Evolutionary conservation across 345 rosid species (phyloP).

Genomic region (Raphanus raphanistrum): DNA sequence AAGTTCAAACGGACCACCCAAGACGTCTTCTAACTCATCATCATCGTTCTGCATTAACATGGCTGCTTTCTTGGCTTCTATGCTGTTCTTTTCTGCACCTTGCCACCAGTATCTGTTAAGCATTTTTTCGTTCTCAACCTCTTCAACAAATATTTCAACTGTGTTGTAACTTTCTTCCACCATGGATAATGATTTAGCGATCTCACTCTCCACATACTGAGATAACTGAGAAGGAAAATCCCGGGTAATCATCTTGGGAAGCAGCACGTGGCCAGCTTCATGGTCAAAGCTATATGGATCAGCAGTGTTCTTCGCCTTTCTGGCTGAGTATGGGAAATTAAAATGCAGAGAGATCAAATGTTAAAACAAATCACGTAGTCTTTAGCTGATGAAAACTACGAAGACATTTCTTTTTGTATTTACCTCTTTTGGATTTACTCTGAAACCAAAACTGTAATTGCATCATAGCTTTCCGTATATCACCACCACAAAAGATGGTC

Average conservation of each 20-base stretch:
- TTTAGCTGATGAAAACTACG: not conserved
- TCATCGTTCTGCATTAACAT: slow-evolving; percentile 64
- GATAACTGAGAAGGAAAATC: slow-evolving; percentile 72
- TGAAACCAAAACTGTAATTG: slow-evolving; percentile 92
- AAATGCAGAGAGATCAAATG: slow-evolving; percentile 2
- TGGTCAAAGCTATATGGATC: slow-evolving; percentile 51
- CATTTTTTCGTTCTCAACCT: slow-evolving; percentile 44
- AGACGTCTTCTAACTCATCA: slow-evolving; percentile 45
- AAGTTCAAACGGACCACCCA: slow-evolving; percentile 33
- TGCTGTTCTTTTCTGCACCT: slow-evolving; percentile 40
- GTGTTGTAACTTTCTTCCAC: slow-evolving; percentile 48
- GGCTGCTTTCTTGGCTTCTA: slow-evolving; percentile 74
- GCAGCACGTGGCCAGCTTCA: slow-evolving; percentile 55
- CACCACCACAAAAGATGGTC: slow-evolving; percentile 55
- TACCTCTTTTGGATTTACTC: slow-evolving; percentile 60
- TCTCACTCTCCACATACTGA: slow-evolving; percentile 75
- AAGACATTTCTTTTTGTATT: not conserved
- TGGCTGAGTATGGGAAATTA: slow-evolving; percentile 43
- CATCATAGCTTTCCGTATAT: slow-evolving; percentile 77
- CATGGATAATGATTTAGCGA: slow-evolving; percentile 43
- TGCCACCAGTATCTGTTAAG: slow-evolving; percentile 37
- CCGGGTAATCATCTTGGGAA: slow-evolving; percentile 70
- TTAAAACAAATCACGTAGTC: slow-evolving; percentile 3
- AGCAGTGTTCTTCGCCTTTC: slow-evolving; percentile 27
- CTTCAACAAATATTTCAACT: slow-evolving; percentile 44